Base-by-base conservation (phyloP, 306 rosid genomes). In the Senna tora region DNA sequence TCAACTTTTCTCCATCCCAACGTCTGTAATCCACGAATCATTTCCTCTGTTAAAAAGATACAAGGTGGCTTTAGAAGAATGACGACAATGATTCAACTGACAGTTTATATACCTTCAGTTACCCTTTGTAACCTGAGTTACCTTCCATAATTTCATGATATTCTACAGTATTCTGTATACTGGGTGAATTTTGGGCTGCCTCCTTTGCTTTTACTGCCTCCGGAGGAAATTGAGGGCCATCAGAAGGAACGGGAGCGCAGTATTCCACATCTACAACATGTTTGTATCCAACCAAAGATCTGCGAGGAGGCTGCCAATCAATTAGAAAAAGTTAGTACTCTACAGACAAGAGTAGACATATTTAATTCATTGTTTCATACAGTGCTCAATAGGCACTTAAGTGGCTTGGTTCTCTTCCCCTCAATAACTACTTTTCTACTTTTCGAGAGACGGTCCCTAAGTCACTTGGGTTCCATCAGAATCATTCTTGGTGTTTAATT, bases 141-240 rank as follows among this genome's bases (percentile, higher is more conserved):
- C 98, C 98, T 89, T 91, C 98, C 71, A 94, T 66, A 77, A 94
- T 89, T 84, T 94, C 97, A 61, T 87, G 95, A 84, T 94, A 94
- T 34, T 89, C 96, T 25, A 75, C 75, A n/a, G 98, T 89, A 36
- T 87, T 84, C 61, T 82, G 82, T 34, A 79, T 49, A 84, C 68
- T 88, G 36, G 96, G 96, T 33, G 74, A 69, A n/a, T 83, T 91
- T 74, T 94, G 97, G 16, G 94, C 97, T 0, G 88, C 97, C 83
- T 91, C 91, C 87, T 89, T 94, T 32, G 97, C 96, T 82, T 87
- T 84, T 53, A 80, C 89, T 38, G 97, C 98, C 87, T 85, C 75
- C 1, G 85, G 92, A 74, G 95, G 92, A 71, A 86, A 94, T 45
- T 85, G 89, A 50, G 96, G 87, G 17, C 92, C 96, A 4, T 88